Percentiles rank a stretch among this genome's conserved stretches.
Evolutionary conservation across 2,329 filamentous ascomycete species (phyloP).

Genomic region (Teratosphaeria nubilosa): DNA sequence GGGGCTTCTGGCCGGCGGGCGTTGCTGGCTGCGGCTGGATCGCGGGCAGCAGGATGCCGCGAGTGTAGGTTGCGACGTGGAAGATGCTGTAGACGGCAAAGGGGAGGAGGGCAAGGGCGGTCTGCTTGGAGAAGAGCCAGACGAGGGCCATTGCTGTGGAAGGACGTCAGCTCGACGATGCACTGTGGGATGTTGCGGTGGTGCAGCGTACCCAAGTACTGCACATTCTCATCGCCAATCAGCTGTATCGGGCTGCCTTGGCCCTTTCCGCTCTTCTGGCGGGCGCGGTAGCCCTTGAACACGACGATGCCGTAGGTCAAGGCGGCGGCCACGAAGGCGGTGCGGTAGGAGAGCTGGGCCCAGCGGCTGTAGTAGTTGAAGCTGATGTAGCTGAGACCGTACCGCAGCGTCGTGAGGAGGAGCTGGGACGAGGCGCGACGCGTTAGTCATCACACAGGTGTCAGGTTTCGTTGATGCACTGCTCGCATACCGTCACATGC

Average conservation of each 20-base stretch:
- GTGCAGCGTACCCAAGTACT: conserved; percentile 71
- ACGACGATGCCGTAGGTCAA: conserved; percentile 96
- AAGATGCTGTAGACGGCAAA: conserved; percentile 97
- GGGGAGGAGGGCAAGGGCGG: conserved; percentile 80
- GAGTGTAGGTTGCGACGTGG: conserved; percentile 94
- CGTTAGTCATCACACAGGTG: neutral
- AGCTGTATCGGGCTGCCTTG: conserved; percentile 56
- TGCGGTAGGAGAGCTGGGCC: conserved; percentile 78
- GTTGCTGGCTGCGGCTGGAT: conserved; percentile 56
- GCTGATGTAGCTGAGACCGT: conserved; percentile 73
- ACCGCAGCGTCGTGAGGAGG: conserved; percentile 72
- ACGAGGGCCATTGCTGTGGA: conserved; percentile 62
- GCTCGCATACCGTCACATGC: conserved; percentile 52
- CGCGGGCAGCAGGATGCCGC: conserved; percentile 84
- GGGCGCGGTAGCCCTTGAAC: conserved; percentile 90
- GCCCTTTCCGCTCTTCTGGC: conserved; percentile 59
- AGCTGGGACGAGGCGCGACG: conserved; percentile 32
- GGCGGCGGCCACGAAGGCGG: conserved; percentile 79
- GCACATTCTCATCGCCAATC: conserved; percentile 85
- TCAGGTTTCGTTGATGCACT: neutral
- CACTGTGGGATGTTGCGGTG: neutral
- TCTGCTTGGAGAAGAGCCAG: conserved; percentile 87
- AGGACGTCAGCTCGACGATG: neutral
- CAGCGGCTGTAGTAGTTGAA: conserved; percentile 74
- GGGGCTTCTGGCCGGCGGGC: conserved; percentile 44